Conservation (phyloP, 768 basidiomycete species). For the Collybiopsis confluens region DNA sequence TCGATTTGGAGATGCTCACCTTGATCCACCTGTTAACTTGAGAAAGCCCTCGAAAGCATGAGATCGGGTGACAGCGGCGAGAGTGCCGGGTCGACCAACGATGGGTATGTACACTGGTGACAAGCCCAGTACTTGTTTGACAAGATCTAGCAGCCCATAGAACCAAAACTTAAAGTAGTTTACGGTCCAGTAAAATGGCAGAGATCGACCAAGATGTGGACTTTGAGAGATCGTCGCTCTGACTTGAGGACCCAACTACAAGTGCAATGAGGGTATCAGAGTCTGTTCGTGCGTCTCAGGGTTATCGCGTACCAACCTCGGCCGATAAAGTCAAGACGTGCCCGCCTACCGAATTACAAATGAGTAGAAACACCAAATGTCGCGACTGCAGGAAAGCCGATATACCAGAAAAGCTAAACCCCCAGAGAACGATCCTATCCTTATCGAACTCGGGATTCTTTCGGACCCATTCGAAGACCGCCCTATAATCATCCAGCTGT, state of each 20-base stretch:
- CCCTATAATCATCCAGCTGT: constrained; percentile 29
- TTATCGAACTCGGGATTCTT: constrained; percentile 20
- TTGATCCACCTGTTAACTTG: constrained; percentile 8
- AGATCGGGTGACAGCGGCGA: constrained; percentile 15
- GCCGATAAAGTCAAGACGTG: constrained; percentile 24
- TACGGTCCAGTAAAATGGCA: constrained; percentile 9
- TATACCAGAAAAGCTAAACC: constrained; percentile 22
- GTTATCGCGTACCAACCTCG: constrained; percentile 16
- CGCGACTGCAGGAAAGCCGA: background rate
- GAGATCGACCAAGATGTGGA: constrained; percentile 22
- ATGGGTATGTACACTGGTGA: constrained; percentile 22
- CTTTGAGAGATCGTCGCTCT: constrained; percentile 23
- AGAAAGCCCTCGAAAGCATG: constrained; percentile 17
- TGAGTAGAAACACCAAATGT: background rate
- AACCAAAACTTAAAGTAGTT: constrained; percentile 16
- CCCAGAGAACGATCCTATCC: constrained; percentile 22
- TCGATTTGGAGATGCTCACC: background rate
- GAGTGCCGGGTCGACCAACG: constrained; percentile 15
- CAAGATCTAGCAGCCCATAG: constrained; percentile 19
- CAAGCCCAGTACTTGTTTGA: constrained; percentile 19
- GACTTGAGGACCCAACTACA: constrained; percentile 4
- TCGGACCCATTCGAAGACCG: constrained; percentile 21
- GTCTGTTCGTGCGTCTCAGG: too few relatives aligned
- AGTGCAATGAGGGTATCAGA: background rate
- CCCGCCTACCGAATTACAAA: constrained; percentile 15